Percentiles rank a stretch among this genome's conserved stretches.
Evolutionary conservation across 192 early-diverging fungal genomes (phyloP).

Genomic region (Rhizophagus clarus): DNA sequence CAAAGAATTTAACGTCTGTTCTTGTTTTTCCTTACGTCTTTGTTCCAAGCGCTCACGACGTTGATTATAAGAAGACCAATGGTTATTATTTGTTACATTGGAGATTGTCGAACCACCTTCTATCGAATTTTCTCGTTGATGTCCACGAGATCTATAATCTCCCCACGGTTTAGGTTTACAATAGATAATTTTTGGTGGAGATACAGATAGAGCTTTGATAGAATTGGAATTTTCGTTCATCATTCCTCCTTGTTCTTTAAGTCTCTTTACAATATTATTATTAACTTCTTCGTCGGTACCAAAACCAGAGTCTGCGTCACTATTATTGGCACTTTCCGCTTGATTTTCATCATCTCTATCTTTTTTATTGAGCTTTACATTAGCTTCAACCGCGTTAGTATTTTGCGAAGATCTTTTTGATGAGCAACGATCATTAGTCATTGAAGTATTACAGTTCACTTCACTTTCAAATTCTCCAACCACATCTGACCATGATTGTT

Average conservation of each 20-base stretch:
- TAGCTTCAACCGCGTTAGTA: neutral
- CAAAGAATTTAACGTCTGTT: neutral
- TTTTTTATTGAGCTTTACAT: neutral
- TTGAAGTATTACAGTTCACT: slow-evolving; percentile 36
- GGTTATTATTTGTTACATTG: slow-evolving; percentile 7
- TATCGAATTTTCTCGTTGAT: neutral
- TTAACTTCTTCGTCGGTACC: slow-evolving; percentile 26
- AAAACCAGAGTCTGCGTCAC: slow-evolving; percentile 31
- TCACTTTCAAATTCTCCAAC: slow-evolving; percentile 47
- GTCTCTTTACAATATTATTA: neutral
- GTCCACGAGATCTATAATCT: slow-evolving; percentile 12
- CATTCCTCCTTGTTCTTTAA: neutral
- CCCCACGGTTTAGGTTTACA: slow-evolving; percentile 31
- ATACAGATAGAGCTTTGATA: neutral
- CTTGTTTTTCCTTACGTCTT: slow-evolving; percentile 25
- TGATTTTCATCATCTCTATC: slow-evolving; percentile 6
- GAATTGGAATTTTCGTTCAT: neutral
- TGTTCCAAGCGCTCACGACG: slow-evolving; percentile 34
- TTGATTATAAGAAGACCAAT: slow-evolving; percentile 32
- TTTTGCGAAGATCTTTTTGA: neutral
- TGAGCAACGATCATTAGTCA: neutral
- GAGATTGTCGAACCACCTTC: neutral
- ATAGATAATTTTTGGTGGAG: slow-evolving; percentile 29
- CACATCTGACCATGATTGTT: slow-evolving; percentile 50
- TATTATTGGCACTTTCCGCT: slow-evolving; percentile 10